Evolutionary conservation across 495 filamentous ascomycete species (phyloP).

Genomic region (Elaphomyces granulatus): DNA sequence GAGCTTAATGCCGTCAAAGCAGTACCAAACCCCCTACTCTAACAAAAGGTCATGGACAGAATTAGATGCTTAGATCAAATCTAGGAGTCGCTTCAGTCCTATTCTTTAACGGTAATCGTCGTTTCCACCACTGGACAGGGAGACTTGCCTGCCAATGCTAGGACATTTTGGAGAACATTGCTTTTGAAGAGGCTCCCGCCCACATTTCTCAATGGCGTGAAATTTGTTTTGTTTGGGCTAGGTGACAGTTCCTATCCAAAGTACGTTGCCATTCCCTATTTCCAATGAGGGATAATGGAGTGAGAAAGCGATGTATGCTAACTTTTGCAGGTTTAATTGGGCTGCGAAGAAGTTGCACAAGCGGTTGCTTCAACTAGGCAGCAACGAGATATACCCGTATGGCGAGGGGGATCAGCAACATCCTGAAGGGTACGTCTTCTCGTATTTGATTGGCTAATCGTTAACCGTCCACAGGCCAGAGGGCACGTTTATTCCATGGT

Average conservation of each 20-base stretch:
- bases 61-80: slow-evolving; percentile 14
- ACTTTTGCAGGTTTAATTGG: slow-evolving; percentile 66
- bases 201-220: slow-evolving; percentile 48
- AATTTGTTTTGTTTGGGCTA: slow-evolving; percentile 76
- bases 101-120: slow-evolving; percentile 58
- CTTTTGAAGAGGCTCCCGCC: slow-evolving; percentile 60
- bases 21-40: slow-evolving; percentile 28
- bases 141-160: slow-evolving; percentile 69
- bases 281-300: background rate
- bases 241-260: slow-evolving; percentile 91
- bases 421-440: slow-evolving; percentile 60
- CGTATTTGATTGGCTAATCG: slow-evolving; percentile 5
- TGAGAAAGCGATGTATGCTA: slow-evolving; percentile 3
- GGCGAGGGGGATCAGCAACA: slow-evolving; percentile 90
- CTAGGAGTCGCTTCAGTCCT: slow-evolving; percentile 33
- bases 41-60: background rate
- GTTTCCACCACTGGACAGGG: slow-evolving; percentile 92
- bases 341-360: slow-evolving; percentile 78
- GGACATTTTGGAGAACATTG: slow-evolving; percentile 72
- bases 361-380: slow-evolving; percentile 74
- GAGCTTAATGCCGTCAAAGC: slow-evolving; percentile 64
- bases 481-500: slow-evolving; percentile 70
- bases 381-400: slow-evolving; percentile 54
- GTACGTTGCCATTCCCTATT: slow-evolving; percentile 25
- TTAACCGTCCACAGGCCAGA: slow-evolving; percentile 42